Conservation (phyloP, 768 basidiomycete species). For the Leccinellum albellum region DNA sequence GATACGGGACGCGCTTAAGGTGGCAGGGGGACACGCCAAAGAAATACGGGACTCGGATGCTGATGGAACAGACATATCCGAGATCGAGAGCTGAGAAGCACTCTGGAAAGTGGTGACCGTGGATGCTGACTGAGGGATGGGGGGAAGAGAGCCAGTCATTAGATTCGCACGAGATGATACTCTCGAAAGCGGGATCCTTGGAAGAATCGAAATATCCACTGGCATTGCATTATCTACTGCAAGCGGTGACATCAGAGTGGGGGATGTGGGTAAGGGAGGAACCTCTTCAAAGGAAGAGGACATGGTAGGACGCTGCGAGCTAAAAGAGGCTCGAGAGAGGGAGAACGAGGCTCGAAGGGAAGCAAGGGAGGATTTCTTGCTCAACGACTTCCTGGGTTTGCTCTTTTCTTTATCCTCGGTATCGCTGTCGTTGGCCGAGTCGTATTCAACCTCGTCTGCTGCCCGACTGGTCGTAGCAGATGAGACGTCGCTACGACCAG, state of each 20-base stretch:
- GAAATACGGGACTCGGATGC: conserved; percentile 21
- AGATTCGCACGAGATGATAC: conserved; percentile 21
- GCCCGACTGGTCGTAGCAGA: conserved; percentile 3
- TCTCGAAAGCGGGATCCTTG: conserved; percentile 16
- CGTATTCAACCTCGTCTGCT: conserved; percentile 13
- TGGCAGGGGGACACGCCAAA: neutral
- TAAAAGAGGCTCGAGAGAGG: conserved; percentile 27
- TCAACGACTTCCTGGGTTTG: conserved; percentile 16
- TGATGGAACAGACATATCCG: conserved; percentile 1
- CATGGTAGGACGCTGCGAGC: conserved; percentile 23
- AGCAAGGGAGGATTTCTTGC: conserved; percentile 30
- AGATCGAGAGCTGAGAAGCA: conserved; percentile 21
- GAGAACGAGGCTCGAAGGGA: conserved; percentile 31
- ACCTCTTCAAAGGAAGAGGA: conserved; percentile 18
- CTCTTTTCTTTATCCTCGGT: conserved; percentile 14
- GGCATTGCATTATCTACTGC: neutral
- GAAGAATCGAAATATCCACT: neutral
- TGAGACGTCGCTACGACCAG: conserved; percentile 23
- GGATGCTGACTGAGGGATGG: conserved; percentile 30
- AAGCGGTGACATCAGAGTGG: conserved; percentile 10
- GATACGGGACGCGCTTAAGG: conserved; percentile 13
- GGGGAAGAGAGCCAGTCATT: conserved; percentile 14
- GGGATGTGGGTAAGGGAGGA: conserved; percentile 28
- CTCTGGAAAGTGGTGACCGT: conserved; percentile 24
- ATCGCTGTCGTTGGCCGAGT: conserved; percentile 24